Percentiles rank a stretch among this genome's conserved stretches.
These are phyloP conservation scores for Isabelozyma gotoi DNA, from an alignment of 805 yeast genomes.

Conservation along the genomic window DNA sequence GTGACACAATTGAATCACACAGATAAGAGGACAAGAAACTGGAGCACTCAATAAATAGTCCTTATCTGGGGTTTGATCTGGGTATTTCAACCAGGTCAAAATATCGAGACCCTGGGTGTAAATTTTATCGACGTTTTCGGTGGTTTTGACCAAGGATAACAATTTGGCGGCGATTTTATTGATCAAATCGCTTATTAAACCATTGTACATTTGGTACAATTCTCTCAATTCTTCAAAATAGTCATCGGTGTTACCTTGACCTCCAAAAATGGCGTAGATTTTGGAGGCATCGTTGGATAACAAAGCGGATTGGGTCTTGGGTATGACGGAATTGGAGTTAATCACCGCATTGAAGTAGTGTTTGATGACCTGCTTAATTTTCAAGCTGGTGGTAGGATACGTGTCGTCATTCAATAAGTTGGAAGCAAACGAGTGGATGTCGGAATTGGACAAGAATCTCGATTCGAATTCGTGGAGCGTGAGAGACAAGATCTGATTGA, in stretches of 20 bases:
- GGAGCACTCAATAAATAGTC: constrained; percentile 90
- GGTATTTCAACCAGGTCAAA: constrained; percentile 80
- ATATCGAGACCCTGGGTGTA: constrained; percentile 93
- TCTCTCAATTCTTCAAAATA: constrained; percentile 95
- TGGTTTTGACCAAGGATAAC: constrained; percentile 63
- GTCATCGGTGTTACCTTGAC: constrained; percentile 98
- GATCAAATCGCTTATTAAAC: constrained; percentile 71
- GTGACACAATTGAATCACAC: constrained; percentile 93
- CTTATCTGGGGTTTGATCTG: constrained; percentile 83
- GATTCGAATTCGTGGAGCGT: constrained; percentile 83
- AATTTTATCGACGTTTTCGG: constrained; percentile 78
- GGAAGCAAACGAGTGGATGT: constrained; percentile 88
- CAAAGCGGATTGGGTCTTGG: constrained; percentile 42
- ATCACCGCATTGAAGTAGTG: constrained; percentile 60
- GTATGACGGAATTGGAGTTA: constrained; percentile 24
- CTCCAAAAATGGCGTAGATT: constrained; percentile 89
- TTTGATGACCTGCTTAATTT: constrained; percentile 71
- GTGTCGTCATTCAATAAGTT: constrained; percentile 51
- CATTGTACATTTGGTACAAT: constrained; percentile 72
- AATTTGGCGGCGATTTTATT: constrained; percentile 67
- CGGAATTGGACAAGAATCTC: constrained; percentile 60
- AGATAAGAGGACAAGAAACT: constrained; percentile 94
- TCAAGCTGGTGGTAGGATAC: constrained; percentile 64
- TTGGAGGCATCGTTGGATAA: constrained; percentile 49
- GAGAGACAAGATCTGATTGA: constrained; percentile 66